Conservation (phyloP, 192 early-diverging fungal species). For the Borealophlyctis nickersoniae region DNA sequence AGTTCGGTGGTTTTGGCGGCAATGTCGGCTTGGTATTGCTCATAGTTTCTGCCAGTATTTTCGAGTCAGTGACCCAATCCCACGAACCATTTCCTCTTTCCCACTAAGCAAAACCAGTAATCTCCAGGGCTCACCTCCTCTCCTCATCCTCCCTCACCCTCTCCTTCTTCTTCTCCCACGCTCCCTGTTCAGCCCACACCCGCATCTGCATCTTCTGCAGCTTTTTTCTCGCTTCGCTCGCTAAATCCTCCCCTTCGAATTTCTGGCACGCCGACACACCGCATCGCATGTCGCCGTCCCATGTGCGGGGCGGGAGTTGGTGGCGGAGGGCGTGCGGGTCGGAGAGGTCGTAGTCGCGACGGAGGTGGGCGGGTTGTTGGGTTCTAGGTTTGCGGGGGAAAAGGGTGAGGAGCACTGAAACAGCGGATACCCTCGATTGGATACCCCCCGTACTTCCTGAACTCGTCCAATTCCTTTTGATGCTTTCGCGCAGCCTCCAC, state of each 20-base stretch:
- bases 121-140: slow-evolving; percentile 30
- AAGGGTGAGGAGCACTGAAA: no score
- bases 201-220: slow-evolving; percentile 53
- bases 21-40: slow-evolving; percentile 39
- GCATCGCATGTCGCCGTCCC: slow-evolving; percentile 40
- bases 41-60: slow-evolving; percentile 29
- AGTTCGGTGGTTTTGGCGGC: slow-evolving; percentile 34
- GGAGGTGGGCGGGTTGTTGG: slow-evolving; percentile 33
- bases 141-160: slow-evolving; percentile 34
- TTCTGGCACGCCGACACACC: slow-evolving; percentile 43
- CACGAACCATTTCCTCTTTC: background rate
- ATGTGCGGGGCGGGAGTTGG: slow-evolving; percentile 47
- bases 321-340: slow-evolving; percentile 47
- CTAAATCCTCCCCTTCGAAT: slow-evolving; percentile 60
- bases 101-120: background rate
- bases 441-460: slow-evolving; percentile 31
- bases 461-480: slow-evolving; percentile 38
- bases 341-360: slow-evolving; percentile 57
- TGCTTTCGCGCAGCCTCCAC: slow-evolving; percentile 22
- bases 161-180: slow-evolving; percentile 41
- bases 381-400: no score
- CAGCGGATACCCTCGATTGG: no score
- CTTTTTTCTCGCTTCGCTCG: slow-evolving; percentile 12
- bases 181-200: slow-evolving; percentile 43
- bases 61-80: background rate